Base-by-base conservation (phyloP, 129 eudicot species). In the Centaurea solstitialis region DNA sequence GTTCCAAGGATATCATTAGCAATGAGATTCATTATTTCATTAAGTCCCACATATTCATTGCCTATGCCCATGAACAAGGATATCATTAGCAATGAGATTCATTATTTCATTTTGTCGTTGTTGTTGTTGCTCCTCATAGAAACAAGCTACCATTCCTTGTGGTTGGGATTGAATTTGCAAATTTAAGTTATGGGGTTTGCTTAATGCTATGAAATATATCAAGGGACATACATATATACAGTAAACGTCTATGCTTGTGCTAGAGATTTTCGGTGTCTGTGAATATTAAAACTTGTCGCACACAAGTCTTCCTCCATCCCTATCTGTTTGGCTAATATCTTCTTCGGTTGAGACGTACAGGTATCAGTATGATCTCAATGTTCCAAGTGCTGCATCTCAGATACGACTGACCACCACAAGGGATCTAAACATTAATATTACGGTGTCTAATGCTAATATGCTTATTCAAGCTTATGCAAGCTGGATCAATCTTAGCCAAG, bases 401-500 rank as follows among this genome's bases (percentile, higher is more conserved):
- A 73, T 95, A 79, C 92, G 98, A 9, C 81, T 95, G 53, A 91
- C 98, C 50, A 81, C 97, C 78, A 91, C 93, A 24, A 88, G 90
- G 76, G 97, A 91, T 84, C 90, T 95, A 65, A 95, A 93, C 82
- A 38, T 95, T 68, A 95, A 95, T 83, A 85, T 95, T 70, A 89
- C 97, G 12, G 92, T 91, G 18, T 93, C 97, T 47, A 95, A 95
- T 87, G 91, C 95, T 53, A 95, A 95, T 81, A 95, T 86, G 92
- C 74, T 93, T 75, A 83, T 93, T 82, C 99, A 95, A 89, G 99
- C 99, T 69, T 95, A 91, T 88, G 98, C 99, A 13, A 95, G 99
- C 85, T 95, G 99, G 99, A 93, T 80, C 69, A 91, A 89, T 74
- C 98, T 93, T 79, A 85, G 88, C 74, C 84, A 85, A 74, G 92